phyloP scores from a whole-genome alignment of 1,284 basidiomycete species.

The Ustilago shanxiensis region DNA sequence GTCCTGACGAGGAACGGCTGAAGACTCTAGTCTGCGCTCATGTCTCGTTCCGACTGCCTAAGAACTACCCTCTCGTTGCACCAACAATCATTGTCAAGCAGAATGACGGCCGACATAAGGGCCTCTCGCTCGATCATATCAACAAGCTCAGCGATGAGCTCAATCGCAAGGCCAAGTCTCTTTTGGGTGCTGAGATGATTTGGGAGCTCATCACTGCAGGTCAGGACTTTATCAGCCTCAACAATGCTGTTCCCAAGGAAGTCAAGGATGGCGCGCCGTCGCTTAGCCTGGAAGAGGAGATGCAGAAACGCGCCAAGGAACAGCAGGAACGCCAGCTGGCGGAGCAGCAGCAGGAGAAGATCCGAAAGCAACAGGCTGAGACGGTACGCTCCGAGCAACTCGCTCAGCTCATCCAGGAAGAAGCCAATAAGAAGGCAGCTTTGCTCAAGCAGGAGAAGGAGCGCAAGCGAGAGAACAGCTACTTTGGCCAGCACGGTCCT shows the following conservation, averaged over 20 bases:
- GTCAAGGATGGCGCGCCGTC: slow-evolving; percentile 45
- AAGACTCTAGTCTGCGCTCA: slow-evolving; percentile 56
- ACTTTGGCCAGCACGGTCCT: slow-evolving; percentile 32
- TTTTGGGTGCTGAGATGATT: slow-evolving; percentile 69
- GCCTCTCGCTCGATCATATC: slow-evolving; percentile 44
- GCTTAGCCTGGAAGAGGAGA: slow-evolving; percentile 66
- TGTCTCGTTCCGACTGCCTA: slow-evolving; percentile 59
- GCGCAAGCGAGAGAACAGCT: slow-evolving; percentile 44
- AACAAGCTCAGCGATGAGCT: slow-evolving; percentile 47
- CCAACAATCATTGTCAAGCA: slow-evolving; percentile 56
- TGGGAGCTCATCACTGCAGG: slow-evolving; percentile 67
- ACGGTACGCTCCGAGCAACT: slow-evolving; percentile 57
- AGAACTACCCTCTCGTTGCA: slow-evolving; percentile 57
- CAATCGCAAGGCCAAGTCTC: slow-evolving; percentile 50
- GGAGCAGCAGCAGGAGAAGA: slow-evolving; percentile 38
- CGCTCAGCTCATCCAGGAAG: slow-evolving; percentile 56
- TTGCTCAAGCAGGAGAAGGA: slow-evolving; percentile 55
- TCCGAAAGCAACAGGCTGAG: slow-evolving; percentile 41
- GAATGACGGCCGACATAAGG: slow-evolving; percentile 50
- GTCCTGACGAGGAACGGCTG: slow-evolving; percentile 59
- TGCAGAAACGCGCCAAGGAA: slow-evolving; percentile 58
- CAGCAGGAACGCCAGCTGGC: slow-evolving; percentile 50
- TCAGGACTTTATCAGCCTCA: slow-evolving; percentile 62
- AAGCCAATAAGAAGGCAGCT: slow-evolving; percentile 55
- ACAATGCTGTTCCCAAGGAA: slow-evolving; percentile 47